Evolutionary conservation across 1,139 yeast species (phyloP), one percentile per base, ranked within the genome.

Genomic region (Meyerozyma athensensis): DNA sequence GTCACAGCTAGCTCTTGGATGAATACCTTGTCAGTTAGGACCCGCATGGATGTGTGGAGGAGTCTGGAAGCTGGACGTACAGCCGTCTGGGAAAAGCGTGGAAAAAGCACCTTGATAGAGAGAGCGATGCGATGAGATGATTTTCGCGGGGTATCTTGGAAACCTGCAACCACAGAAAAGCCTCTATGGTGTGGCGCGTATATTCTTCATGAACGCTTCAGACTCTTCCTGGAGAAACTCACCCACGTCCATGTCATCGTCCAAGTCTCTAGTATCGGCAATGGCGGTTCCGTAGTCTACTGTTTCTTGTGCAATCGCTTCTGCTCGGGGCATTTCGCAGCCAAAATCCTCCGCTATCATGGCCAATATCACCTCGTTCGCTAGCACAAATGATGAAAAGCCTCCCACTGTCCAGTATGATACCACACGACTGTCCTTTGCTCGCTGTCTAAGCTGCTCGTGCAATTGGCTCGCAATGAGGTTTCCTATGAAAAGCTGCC

Each of bases 371-470:
- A 82, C 55, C 47, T 83, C 90, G 33, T 83, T 81, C 9, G 86
- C 80, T 18, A 83, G 54, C 0, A 82, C 79, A 48, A 77, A 79
- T 6, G 74, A 66, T 2, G 72, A 56, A 49, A 81, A 83, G 36
- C 75, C 74, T 16, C 68, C 65, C 0, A 63, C 48, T 1, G 83
- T 77, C 87, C 87, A 82, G 61, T 79, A 82, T 31, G 63, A 59
- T 3, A 81, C 56, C 1, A 79, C 74, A 12, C 63, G 58, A 44
- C 74, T 72, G 13, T 46, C 54, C 16, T 39, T 43, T 5, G 52
- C 48, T 4, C 63, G 52, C 5, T 43, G 43, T 7, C 51, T 39
- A 7, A 77, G 49, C 30, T 63, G 48, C 2, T 50, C 43, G 30
- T 53, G 44, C 49, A 47, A 67, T 35, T 54, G 44, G 19, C 58